These are phyloP conservation scores for Coelastrella sp. DNA, from an alignment of 139 green algal genomes.

Conservation along the genomic window DNA sequence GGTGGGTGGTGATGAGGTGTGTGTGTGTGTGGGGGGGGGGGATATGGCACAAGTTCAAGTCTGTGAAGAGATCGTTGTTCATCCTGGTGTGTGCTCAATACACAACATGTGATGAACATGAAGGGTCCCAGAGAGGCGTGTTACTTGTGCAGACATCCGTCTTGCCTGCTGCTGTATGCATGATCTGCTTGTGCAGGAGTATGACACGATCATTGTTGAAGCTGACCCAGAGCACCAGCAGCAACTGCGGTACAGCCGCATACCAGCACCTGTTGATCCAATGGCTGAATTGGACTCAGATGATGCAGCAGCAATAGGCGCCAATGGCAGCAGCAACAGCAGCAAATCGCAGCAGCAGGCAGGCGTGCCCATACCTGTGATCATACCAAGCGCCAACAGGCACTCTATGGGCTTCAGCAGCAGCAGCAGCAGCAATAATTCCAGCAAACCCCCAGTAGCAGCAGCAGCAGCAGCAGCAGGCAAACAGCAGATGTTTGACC, in stretches of 20 bases:
- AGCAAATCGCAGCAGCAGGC: background rate
- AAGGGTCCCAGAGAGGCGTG: too few relatives aligned
- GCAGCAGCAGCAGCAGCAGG: conserved; percentile 1
- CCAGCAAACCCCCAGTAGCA: background rate
- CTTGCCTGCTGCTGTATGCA: background rate
- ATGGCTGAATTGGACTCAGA: background rate
- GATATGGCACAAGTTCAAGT: too few relatives aligned
- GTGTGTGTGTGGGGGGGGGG: too few relatives aligned
- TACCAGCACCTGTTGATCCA: conserved; percentile 11
- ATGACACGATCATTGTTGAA: conserved; percentile 54
- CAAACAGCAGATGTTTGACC: background rate
- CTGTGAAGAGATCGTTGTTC: too few relatives aligned
- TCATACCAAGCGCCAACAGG: background rate
- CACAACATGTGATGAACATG: too few relatives aligned
- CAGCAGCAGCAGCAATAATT: conserved; percentile 23
- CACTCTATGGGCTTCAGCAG: background rate
- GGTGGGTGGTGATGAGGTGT: too few relatives aligned
- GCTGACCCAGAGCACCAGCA: background rate
- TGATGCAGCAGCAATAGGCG: conserved; percentile 4
- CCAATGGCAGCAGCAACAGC: background rate
- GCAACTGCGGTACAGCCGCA: conserved; percentile 15
- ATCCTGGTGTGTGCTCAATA: too few relatives aligned
- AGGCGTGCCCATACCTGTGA: background rate
- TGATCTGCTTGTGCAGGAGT: conserved; percentile 19
- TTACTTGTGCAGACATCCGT: conserved; percentile 41